These are phyloP conservation scores for Aspergillaceae sp. DNA, from an alignment of 2,329 filamentous ascomycete species.

Conservation along the genomic window DNA sequence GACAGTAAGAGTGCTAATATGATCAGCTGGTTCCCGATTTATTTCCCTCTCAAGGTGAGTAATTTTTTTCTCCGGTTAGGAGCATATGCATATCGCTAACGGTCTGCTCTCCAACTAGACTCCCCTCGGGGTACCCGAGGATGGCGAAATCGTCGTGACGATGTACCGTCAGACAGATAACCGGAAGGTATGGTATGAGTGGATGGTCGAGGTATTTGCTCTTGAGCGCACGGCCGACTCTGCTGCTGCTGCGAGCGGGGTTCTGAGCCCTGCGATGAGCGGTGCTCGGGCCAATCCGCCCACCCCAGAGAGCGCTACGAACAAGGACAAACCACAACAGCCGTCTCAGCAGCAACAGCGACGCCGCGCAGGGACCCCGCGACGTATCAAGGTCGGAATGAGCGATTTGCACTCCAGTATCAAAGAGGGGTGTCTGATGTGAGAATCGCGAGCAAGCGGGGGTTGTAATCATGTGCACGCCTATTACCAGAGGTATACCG, in stretches of 20 bases:
- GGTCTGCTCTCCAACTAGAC: constrained; percentile 44
- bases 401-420: constrained; percentile 42
- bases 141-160: constrained; percentile 76
- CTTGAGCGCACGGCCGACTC: constrained; percentile 18
- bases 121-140: constrained; percentile 75
- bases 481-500: no score
- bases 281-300: constrained; percentile 21
- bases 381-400: constrained; percentile 33
- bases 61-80: constrained; percentile 2
- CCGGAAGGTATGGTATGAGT: constrained; percentile 96
- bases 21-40: constrained; percentile 99
- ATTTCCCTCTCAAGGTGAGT: constrained; percentile 84
- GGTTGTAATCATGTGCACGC: no score
- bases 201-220: constrained; percentile 78
- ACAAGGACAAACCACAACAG: constrained; percentile 13
- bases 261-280: constrained; percentile 21
- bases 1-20: constrained; percentile 90
- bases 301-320: constrained; percentile 10
- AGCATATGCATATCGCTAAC: neutral
- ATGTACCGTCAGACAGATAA: constrained; percentile 98
- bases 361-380: constrained; percentile 6
- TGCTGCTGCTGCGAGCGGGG: constrained; percentile 5
- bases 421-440: constrained; percentile 44
- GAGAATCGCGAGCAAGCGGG: constrained; percentile 6
- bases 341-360: constrained; percentile 9